phyloP scores from a whole-genome alignment of 2,329 filamentous ascomycete species.

The Penicillium sp. region DNA sequence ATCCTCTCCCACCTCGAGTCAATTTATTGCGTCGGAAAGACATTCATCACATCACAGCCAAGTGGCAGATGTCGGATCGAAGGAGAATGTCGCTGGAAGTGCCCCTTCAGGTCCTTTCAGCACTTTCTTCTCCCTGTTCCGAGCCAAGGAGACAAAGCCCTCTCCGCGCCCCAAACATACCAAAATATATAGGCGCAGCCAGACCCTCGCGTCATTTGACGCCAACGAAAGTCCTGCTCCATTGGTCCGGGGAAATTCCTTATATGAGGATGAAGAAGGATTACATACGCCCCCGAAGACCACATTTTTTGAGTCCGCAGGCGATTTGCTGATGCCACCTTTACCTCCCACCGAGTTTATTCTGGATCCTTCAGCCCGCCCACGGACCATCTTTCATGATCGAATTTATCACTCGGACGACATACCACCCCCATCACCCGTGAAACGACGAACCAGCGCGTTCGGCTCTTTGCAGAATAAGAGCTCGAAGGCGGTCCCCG shows the following conservation, averaged over 20 bases:
- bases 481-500: conserved; percentile 11
- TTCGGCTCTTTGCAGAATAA: conserved; percentile 25
- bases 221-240: conserved; percentile 18
- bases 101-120: conserved; percentile 55
- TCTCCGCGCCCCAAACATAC: conserved; percentile 46
- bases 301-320: conserved; percentile 91
- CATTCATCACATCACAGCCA: conserved; percentile 6
- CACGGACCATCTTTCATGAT: conserved; percentile 94
- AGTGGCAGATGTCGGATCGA: conserved; percentile 9
- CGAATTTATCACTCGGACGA: conserved; percentile 91
- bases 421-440: conserved; percentile 73
- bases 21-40: conserved; percentile 22
- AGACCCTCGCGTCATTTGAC: conserved; percentile 58
- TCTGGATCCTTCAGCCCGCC: conserved; percentile 75
- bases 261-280: conserved; percentile 48
- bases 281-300: conserved; percentile 79
- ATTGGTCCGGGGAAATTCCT: conserved; percentile 52
- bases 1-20: conserved; percentile 17
- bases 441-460: conserved; percentile 43
- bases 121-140: conserved; percentile 73
- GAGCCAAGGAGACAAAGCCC: conserved; percentile 55
- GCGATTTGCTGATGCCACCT: conserved; percentile 87
- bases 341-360: conserved; percentile 79
- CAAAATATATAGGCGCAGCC: conserved; percentile 73
- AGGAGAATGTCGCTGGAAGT: conserved; percentile 18